phyloP scores from a whole-genome alignment of 345 rosid species.

The Ceriops zippeliana region DNA sequence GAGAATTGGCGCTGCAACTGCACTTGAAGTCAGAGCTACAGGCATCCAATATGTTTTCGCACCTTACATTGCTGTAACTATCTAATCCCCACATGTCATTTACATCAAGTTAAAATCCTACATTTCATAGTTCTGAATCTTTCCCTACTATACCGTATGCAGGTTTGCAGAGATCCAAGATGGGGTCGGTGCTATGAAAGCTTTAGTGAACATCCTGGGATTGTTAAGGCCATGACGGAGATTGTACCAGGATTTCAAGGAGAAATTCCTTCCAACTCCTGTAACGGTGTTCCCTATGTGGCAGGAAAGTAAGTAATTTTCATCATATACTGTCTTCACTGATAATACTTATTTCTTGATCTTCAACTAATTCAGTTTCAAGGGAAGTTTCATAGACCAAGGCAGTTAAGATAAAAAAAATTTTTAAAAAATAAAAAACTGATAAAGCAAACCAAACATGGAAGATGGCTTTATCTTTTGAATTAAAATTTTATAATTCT shows the following conservation, averaged over 20 bases:
- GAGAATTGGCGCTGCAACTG: conserved; percentile 88
- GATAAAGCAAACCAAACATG: too few relatives aligned
- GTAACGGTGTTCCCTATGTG: conserved; percentile 56
- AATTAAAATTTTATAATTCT: too few relatives aligned
- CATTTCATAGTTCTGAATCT: neutral
- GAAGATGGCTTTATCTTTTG: too few relatives aligned
- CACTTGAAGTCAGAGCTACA: conserved; percentile 82
- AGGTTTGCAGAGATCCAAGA: conserved; percentile 97
- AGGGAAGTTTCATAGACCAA: too few relatives aligned
- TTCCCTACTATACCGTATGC: neutral
- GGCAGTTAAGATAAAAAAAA: too few relatives aligned
- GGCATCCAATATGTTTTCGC: conserved; percentile 78
- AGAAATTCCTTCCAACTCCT: conserved; percentile 47
- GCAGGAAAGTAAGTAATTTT: conserved; percentile 59
- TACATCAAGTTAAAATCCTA: neutral
- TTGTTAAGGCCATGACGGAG: conserved; percentile 72
- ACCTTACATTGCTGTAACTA: conserved; percentile 79
- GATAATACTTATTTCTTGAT: neutral
- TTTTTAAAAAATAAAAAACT: too few relatives aligned
- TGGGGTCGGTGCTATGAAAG: conserved; percentile 98
- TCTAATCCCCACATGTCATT: neutral
- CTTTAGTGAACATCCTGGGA: conserved; percentile 69
- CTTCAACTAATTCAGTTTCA: too few relatives aligned
- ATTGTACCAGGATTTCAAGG: conserved; percentile 83
- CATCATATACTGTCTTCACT: neutral